Base-by-base conservation (phyloP, 495 filamentous ascomycete species). In the Hypoxylon intermedium region DNA sequence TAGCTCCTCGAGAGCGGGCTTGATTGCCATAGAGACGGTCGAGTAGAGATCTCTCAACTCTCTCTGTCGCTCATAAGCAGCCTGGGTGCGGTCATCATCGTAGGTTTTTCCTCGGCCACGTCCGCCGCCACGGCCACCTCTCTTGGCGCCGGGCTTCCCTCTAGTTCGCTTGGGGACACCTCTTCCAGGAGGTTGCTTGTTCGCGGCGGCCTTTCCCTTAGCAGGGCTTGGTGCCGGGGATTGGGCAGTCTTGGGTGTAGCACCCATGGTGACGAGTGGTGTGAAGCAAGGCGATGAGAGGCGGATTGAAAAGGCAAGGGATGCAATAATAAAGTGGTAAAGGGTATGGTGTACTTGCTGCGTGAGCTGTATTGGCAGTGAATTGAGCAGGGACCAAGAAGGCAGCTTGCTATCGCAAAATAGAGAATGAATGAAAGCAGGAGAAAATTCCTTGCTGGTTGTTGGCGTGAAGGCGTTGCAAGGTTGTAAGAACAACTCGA, bases 51-150 rank as follows among this genome's bases (percentile, higher is more conserved):
- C 68, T 69, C 73, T 74, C 12, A 79, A 67, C 31, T 77, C 73
- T 40, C 72, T 65, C 46, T 68, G 67, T 48, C 79, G 78, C 51
- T 81, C 79, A 40, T 79, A 75, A 36, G 76, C 72, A 24, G 78
- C 79, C 56, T 81, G 78, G 38, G 69, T 67, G 23, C 60, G 63
- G 30, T 62, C 50, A 23, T 72, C 71, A n/a, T 71, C 62, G 46
- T 75, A 80, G 9, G 67, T 58, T 56, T 79, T 79, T 38, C 75
- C 74, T 21, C 75, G 75, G 13, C 77, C 75, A 20, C 77, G 75
- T 49, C 67, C 65, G 16, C 74, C 74, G 43, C 74, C 72, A 24
- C 70, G 50, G 42, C 34, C 52, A 6, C 66, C 46, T 52, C 72
- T 75, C 53, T 67, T 71, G 6, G 70, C 54, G 1, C 68, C 51